Evolutionary conservation across 805 yeast species (phyloP).

Genomic region (Candida sakaeoensis): DNA sequence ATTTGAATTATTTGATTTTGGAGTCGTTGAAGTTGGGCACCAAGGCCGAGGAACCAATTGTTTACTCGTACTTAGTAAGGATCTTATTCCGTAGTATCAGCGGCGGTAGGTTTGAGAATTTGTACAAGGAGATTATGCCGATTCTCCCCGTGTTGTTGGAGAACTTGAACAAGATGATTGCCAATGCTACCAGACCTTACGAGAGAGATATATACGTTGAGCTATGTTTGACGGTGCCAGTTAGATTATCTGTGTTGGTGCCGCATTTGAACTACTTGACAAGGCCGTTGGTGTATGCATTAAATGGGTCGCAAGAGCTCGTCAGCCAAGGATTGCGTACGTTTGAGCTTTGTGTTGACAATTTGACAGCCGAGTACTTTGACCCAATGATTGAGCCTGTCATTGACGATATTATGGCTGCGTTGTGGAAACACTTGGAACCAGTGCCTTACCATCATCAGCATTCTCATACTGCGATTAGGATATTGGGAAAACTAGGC

Average conservation of each 20-base stretch:
- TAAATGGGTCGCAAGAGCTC: constrained; percentile 85
- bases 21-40: constrained; percentile 77
- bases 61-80: constrained; percentile 82
- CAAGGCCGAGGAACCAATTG: constrained; percentile 84
- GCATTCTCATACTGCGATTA: constrained; percentile 89
- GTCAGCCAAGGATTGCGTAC: constrained; percentile 94
- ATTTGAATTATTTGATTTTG: constrained; percentile 76
- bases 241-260: constrained; percentile 84
- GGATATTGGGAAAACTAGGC: constrained; percentile 92
- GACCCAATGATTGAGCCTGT: constrained; percentile 98
- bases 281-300: constrained; percentile 86
- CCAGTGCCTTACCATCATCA: constrained; percentile 95
- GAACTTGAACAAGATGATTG: constrained; percentile 76
- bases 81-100: constrained; percentile 92
- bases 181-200: constrained; percentile 79
- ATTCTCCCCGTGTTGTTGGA: constrained; percentile 82
- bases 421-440: constrained; percentile 83
- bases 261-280: constrained; percentile 87
- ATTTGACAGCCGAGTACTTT: constrained; percentile 91
- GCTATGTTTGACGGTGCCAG: constrained; percentile 93
- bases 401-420: constrained; percentile 88
- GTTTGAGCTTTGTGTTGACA: constrained; percentile 92
- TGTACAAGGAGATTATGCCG: constrained; percentile 92
- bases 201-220: constrained; percentile 95
- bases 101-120: constrained; percentile 91